Evolutionary conservation across 345 rosid genomes (phyloP), one percentile per base, ranked within the genome.

Genomic region (Nephelium lappaceum): DNA sequence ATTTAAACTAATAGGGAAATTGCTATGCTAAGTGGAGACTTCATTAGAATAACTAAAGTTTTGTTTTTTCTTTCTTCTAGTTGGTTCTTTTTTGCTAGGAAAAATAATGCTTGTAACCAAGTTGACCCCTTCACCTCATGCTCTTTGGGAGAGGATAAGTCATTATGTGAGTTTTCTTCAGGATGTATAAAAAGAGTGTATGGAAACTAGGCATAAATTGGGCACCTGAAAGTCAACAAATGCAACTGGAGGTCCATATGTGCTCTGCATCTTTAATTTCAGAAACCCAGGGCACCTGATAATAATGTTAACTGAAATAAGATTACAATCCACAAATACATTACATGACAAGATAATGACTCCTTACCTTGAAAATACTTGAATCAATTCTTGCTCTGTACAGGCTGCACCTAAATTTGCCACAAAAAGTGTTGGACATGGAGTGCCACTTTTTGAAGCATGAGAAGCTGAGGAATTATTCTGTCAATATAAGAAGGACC

Each of bases 401-500:
- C 97, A 92, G 68, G 77, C 86, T 71, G 95, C 89, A 66, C 99
- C 99, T 73, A 93, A 84, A 77, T 87, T 93, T 67, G 98, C 95
- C 60, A 93, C 92, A 73, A 95, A 95, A 68, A 95, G 87, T 63
- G 99, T 93, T 55, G 97, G 98, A 78, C 98, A 95, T n/a, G 96
- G 93, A 51, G 85, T n/a, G 47, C 61, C 69, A 15, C 19, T 47
- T 80, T 78, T 75, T 55, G 72, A 15, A 47, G 19, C 43, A 58
- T 8, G 15, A 83, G 82, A 88, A 12, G 90, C 93, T 43, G 88
- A 81, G 80, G 86, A 87, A 73, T 82, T 81, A 67, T 36, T 85
- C 93, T 91, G 90, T 77, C 79, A 77, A 42, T 38, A n/a, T 55
- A 51, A 69, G 18, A 76, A 79, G 61, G 64, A 38, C 45, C 76